phyloP scores from a whole-genome alignment of 1,284 basidiomycete genomes.

The Irpex lacteus region DNA sequence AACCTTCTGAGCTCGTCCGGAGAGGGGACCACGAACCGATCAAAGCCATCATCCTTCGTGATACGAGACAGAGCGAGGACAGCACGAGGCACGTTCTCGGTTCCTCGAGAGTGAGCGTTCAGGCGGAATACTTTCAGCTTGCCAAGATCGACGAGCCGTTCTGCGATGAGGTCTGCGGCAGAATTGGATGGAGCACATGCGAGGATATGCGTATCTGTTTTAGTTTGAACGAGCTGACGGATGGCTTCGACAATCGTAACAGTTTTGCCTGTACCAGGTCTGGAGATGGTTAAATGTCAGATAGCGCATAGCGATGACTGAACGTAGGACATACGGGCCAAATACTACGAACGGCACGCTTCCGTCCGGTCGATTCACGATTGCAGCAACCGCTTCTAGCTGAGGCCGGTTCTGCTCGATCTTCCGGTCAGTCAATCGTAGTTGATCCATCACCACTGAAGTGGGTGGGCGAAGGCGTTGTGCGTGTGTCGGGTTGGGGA shows the following conservation, averaged over 20 bases:
- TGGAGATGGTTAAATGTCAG: conserved; percentile 18
- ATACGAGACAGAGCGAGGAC: conserved; percentile 18
- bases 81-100: no score
- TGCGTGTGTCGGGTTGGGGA: conserved; percentile 2
- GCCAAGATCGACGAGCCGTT: conserved; percentile 12
- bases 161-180: conserved; percentile 56
- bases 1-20: conserved; percentile 40
- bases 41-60: conserved; percentile 30
- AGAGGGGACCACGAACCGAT: conserved; percentile 45
- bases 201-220: conserved; percentile 31
- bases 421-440: conserved; percentile 4
- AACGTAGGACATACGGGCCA: conserved; percentile 50
- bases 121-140: no score
- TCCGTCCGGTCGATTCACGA: conserved; percentile 40
- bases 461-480: background rate
- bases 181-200: conserved; percentile 62
- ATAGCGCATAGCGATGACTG: background rate
- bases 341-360: conserved; percentile 58
- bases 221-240: conserved; percentile 43
- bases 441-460: background rate
- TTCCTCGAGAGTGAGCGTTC: no score
- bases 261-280: conserved; percentile 66
- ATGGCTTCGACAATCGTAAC: conserved; percentile 67
- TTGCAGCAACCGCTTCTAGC: conserved; percentile 48
- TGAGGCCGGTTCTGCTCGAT: conserved; percentile 42